Evolutionary conservation across 306 rosid genomes (phyloP).

Genomic region (Gastrolobium villosum): DNA sequence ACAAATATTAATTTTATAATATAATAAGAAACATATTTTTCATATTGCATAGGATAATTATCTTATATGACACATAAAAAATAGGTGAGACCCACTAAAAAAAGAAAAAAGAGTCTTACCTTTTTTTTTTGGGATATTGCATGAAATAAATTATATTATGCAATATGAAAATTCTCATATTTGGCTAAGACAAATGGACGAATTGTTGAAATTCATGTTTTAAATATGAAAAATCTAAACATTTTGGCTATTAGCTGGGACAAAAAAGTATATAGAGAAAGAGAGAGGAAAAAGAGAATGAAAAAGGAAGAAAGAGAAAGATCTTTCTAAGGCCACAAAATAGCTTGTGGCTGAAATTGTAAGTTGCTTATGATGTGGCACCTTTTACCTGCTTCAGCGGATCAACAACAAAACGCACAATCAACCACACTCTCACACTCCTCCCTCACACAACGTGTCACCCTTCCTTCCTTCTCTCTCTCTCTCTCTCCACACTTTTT

Average conservation of each 20-base stretch:
- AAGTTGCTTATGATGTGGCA: constrained; percentile 52
- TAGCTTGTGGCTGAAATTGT: constrained; percentile 49
- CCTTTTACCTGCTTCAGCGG: constrained; percentile 46
- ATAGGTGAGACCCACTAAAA: too few relatives aligned
- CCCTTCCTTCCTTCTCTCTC: constrained; percentile 4
- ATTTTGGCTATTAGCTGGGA: not conserved
- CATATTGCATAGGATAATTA: too few relatives aligned
- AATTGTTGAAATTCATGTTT: not conserved
- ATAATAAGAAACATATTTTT: too few relatives aligned
- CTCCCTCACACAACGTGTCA: constrained; percentile 49
- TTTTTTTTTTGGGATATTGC: too few relatives aligned
- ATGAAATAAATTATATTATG: too few relatives aligned
- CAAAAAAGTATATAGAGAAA: not conserved
- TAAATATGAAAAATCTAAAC: not conserved
- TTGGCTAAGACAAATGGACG: too few relatives aligned
- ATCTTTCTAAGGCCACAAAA: constrained; percentile 51
- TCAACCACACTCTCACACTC: constrained; percentile 29
- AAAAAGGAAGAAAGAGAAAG: constrained; percentile 52
- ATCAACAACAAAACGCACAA: constrained; percentile 44
- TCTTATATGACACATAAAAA: too few relatives aligned
- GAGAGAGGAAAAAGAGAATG: constrained; percentile 9
- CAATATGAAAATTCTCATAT: too few relatives aligned
- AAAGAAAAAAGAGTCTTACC: too few relatives aligned
- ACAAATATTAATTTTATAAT: too few relatives aligned
- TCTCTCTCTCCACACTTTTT: not conserved